A percentile compares a stretch with the other conserved stretches of the same genome.
phyloP scores from a whole-genome alignment of 176 grass and related monocot genomes.

The Musa troglodytarum region DNA sequence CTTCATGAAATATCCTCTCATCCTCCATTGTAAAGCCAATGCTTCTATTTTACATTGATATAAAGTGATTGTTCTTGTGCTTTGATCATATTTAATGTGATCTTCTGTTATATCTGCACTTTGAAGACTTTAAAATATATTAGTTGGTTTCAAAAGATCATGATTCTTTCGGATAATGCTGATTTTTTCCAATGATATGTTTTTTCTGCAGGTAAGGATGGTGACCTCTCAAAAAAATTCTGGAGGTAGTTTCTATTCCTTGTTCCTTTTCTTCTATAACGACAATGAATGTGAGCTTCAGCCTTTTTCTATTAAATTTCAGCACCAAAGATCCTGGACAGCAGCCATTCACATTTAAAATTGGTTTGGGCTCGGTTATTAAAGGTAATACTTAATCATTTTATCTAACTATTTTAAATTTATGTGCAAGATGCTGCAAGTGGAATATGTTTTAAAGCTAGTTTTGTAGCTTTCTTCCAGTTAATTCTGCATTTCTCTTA shows the following conservation, averaged over 20 bases:
- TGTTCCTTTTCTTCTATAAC: slow-evolving; percentile 2
- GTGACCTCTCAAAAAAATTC: slow-evolving; percentile 78
- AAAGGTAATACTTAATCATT: slow-evolving; percentile 48
- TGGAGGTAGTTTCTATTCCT: slow-evolving; percentile 57
- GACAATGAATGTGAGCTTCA: not conserved
- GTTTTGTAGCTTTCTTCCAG: too few relatives aligned
- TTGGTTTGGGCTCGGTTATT: slow-evolving; percentile 69
- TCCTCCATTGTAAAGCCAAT: too few relatives aligned
- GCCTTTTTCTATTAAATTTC: slow-evolving; percentile 25
- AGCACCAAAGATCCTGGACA: slow-evolving; percentile 95
- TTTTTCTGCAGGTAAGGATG: slow-evolving; percentile 60
- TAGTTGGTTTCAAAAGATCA: not conserved
- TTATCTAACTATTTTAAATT: not conserved
- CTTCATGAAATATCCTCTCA: too few relatives aligned
- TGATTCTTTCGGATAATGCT: slow-evolving; percentile 13
- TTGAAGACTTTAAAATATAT: not conserved
- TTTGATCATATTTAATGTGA: too few relatives aligned
- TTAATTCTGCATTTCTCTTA: too few relatives aligned
- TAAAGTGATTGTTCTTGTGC: too few relatives aligned
- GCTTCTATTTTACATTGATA: too few relatives aligned
- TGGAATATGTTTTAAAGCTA: not conserved
- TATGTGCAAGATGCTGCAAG: not conserved
- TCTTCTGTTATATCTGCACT: not conserved
- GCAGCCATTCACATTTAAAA: slow-evolving; percentile 80
- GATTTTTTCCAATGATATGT: not conserved